Evolutionary conservation across 2,329 filamentous ascomycete species (phyloP), one percentile per base, ranked within the genome.

Genomic region (Fusarium guadeloupense): DNA sequence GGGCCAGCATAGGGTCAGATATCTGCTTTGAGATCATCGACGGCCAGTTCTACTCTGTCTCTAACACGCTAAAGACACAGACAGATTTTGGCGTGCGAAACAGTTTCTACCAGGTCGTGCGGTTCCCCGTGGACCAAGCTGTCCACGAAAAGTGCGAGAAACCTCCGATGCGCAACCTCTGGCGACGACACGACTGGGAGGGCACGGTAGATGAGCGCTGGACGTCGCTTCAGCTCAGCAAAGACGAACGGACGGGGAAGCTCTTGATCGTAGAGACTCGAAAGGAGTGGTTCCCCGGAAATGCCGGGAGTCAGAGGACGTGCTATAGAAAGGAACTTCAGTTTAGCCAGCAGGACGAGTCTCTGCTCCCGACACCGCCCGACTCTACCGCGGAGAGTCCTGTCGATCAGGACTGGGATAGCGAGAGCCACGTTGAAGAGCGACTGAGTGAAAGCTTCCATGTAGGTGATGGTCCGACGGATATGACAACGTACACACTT

Each of bases 191-290:
- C 43, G 87, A 91, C 64, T 77, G 77, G 23, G 89, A 93, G 71
- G 90, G 90, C 0, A 84, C 88, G 0, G 86, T 92, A 14, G 89
- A 93, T 63, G 87, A 92, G 65, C 83, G 88, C 4, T 93, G 90
- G 89, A 89, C 85, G 0, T 84, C 86, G 53, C 75, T 93, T 4
- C 82, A 82, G 5, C 76, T 93, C 2, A 81, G 85, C 23, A 79
- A 78, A 28, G 85, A 91, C 54, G 86, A 91, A 55, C 66, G 67
- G 10, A 87, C 83, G 0, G 85, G 85, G 2, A 73, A 80, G 13
- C 74, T 90, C 2, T 78, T 83, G 44, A 86, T 91, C 16, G 74
- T 91, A 1, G 90, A 93, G 72, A 84, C 83, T 25, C 81, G 90
- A 13, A 87, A 86, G 23, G 90, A 93, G 71, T 92, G 88, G 86